Evolutionary conservation across 2,329 filamentous ascomycete genomes (phyloP).

Genomic region (Fusarium sp.): DNA sequence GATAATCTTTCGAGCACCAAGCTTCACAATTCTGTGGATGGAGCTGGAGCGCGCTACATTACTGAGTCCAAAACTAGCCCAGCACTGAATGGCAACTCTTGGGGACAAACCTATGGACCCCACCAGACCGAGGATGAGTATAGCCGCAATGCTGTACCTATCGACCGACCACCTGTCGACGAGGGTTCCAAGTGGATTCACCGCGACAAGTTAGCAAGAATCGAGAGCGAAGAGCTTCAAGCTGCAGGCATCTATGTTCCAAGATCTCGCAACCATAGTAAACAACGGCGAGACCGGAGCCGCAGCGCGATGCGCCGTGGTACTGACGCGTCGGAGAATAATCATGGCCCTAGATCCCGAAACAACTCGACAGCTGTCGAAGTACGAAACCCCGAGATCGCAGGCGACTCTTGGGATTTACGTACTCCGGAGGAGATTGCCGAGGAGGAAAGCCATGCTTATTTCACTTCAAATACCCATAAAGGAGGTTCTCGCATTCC

Average conservation of each 20-base stretch:
- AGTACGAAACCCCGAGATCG: constrained; percentile 52
- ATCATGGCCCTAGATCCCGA: constrained; percentile 47
- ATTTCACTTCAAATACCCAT: constrained; percentile 62
- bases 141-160: constrained; percentile 42
- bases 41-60: constrained; percentile 33
- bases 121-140: constrained; percentile 42
- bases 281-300: constrained; percentile 54
- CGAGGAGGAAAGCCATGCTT: constrained; percentile 63
- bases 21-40: constrained; percentile 41
- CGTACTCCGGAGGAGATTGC: constrained; percentile 82
- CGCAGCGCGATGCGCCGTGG: constrained; percentile 50
- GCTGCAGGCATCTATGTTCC: constrained; percentile 77
- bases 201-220: constrained; percentile 82
- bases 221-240: constrained; percentile 83
- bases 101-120: constrained; percentile 21
- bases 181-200: constrained; percentile 86
- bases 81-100: constrained; percentile 36
- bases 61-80: constrained; percentile 42
- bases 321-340: constrained; percentile 47
- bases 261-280: constrained; percentile 64
- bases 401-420: constrained; percentile 74
- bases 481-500: constrained; percentile 86
- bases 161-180: constrained; percentile 51
- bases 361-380: constrained; percentile 60
- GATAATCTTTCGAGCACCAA: constrained; percentile 47